phyloP scores from a whole-genome alignment of 257 asterid genomes.

The Linaria vulgaris region DNA sequence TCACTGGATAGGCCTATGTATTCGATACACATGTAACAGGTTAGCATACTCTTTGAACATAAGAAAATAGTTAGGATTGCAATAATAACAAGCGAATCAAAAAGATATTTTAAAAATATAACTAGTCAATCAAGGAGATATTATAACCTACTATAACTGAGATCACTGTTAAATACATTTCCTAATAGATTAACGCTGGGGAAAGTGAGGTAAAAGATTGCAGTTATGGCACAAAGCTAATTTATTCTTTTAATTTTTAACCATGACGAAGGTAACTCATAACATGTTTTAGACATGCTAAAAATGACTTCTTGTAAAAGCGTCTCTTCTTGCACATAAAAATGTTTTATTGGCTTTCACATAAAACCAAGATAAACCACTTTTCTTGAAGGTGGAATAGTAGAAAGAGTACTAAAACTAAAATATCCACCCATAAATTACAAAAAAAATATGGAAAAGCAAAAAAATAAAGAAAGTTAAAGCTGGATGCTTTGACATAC shows the following conservation, averaged over 20 bases:
- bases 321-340: constrained; percentile 8
- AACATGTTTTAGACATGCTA: not conserved
- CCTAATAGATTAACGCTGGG: not conserved
- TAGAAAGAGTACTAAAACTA: constrained; percentile 10
- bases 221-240: no score
- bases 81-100: constrained; percentile 7
- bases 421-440: constrained; percentile 22
- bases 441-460: constrained; percentile 1
- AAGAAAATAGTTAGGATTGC: constrained; percentile 19
- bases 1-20: constrained; percentile 67
- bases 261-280: not conserved
- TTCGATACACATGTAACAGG: constrained; percentile 22
- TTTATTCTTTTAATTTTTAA: not conserved
- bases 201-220: constrained; percentile 15
- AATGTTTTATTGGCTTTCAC: constrained; percentile 16
- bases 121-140: constrained; percentile 1
- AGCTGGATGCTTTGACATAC: constrained; percentile 45
- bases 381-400: constrained; percentile 12
- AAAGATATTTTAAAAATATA: no score
- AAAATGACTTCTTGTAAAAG: not conserved
- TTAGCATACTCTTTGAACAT: constrained; percentile 23
- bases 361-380: constrained; percentile 9
- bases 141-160: not conserved
- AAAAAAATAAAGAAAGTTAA: not conserved
- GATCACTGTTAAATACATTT: not conserved